phyloP scores from a whole-genome alignment of 352 stramenopile species.

The Globisporangium nagaii region DNA sequence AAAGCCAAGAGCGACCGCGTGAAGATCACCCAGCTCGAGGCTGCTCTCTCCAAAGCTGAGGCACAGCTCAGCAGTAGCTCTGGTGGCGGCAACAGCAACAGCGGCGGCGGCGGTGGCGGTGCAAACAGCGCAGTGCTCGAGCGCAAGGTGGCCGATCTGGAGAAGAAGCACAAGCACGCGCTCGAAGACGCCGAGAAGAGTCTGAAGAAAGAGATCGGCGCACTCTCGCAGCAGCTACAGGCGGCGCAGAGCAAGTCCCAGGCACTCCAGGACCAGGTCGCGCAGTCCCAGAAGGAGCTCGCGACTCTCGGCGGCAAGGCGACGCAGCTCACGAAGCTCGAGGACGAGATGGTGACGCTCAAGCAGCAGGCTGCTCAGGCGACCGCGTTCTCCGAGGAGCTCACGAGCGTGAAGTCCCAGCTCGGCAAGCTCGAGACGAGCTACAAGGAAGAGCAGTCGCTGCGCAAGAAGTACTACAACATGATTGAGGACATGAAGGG shows the following conservation, averaged over 20 bases:
- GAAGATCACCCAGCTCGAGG: slow-evolving; percentile 76
- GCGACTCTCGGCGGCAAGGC: slow-evolving; percentile 37
- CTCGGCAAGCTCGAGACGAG: slow-evolving; percentile 56
- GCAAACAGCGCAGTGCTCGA: slow-evolving; percentile 28
- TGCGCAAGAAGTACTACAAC: slow-evolving; percentile 96
- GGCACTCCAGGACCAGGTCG: slow-evolving; percentile 40
- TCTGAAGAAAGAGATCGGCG: slow-evolving; percentile 38
- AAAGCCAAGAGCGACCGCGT: slow-evolving; percentile 64
- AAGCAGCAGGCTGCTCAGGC: slow-evolving; percentile 50
- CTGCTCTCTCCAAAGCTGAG: slow-evolving; percentile 49
- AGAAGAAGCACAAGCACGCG: slow-evolving; percentile 77
- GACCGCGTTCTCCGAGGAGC: slow-evolving; percentile 35
- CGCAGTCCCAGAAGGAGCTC: slow-evolving; percentile 45
- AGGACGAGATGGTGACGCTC: slow-evolving; percentile 49
- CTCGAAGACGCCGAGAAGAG: slow-evolving; percentile 63
- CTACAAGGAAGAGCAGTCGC: slow-evolving; percentile 84
- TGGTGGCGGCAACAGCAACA: slow-evolving; percentile 7
- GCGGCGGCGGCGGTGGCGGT: slow-evolving; percentile 7
- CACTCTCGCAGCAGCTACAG: slow-evolving; percentile 44
- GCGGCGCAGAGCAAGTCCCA: slow-evolving; percentile 35
- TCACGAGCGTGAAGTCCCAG: slow-evolving; percentile 26
- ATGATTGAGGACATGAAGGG: slow-evolving; percentile 95
- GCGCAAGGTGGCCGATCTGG: slow-evolving; percentile 55
- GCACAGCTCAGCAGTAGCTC: slow-evolving; percentile 15
- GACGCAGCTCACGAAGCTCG: slow-evolving; percentile 46